phyloP scores from a whole-genome alignment of 1,284 basidiomycete species.

The Leccinum griseonigrum region DNA sequence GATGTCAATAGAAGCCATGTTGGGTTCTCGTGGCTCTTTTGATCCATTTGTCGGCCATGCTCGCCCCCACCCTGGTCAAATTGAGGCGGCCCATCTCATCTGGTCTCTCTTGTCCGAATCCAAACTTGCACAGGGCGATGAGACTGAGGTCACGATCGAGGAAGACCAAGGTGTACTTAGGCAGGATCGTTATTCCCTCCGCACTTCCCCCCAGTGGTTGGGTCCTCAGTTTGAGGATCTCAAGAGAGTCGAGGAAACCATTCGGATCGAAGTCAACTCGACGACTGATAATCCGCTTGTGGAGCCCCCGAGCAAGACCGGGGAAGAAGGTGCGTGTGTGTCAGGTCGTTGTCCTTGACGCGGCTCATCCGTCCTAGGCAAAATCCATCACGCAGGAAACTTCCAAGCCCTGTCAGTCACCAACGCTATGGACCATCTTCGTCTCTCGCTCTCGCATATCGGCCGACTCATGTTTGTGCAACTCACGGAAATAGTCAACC shows the following conservation, averaged over 20 bases:
- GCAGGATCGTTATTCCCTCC: constrained; percentile 66
- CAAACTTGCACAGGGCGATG: constrained; percentile 58
- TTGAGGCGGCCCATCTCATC: constrained; percentile 71
- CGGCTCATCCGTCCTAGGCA: constrained; percentile 64
- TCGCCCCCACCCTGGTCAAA: constrained; percentile 86
- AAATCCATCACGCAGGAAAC: constrained; percentile 81
- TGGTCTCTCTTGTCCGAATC: constrained; percentile 71
- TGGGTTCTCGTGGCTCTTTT: constrained; percentile 71
- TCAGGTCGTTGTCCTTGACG: neutral
- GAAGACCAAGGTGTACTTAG: constrained; percentile 69
- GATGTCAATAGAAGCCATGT: constrained; percentile 79
- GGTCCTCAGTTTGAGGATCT: constrained; percentile 87
- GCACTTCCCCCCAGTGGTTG: constrained; percentile 81
- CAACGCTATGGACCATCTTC: constrained; percentile 86
- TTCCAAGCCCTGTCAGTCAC: constrained; percentile 88
- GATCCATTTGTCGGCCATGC: constrained; percentile 77
- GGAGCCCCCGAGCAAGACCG: constrained; percentile 21
- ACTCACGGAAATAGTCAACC: constrained; percentile 80
- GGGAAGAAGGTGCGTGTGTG: constrained; percentile 18
- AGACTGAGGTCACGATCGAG: constrained; percentile 60
- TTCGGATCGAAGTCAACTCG: constrained; percentile 82
- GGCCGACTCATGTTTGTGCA: constrained; percentile 85
- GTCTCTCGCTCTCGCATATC: constrained; percentile 77
- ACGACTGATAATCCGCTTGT: constrained; percentile 41
- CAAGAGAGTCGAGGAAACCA: constrained; percentile 56